Conservation (phyloP, 805 yeast species). For the Sporopachydermia lactativora region DNA sequence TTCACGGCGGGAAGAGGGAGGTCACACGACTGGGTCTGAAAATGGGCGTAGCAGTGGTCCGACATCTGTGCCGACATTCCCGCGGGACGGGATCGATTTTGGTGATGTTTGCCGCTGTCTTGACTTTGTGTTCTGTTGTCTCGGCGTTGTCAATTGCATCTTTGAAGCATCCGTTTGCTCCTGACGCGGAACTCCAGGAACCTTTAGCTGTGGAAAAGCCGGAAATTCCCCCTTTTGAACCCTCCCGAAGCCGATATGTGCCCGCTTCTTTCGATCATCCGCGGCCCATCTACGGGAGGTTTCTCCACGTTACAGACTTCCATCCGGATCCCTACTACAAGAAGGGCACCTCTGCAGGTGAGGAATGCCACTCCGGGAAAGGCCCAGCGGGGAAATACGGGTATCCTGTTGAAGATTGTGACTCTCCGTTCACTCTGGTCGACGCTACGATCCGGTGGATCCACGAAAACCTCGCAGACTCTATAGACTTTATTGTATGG, state of each 20-base stretch:
- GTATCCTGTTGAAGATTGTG: constrained; percentile 66
- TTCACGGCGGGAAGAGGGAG: too few species aligned
- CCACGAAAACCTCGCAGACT: constrained; percentile 42
- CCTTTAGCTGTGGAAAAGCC: too few species aligned
- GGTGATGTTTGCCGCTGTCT: too few species aligned
- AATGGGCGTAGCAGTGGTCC: too few species aligned
- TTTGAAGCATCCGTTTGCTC: too few species aligned
- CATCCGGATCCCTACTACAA: constrained; percentile 63
- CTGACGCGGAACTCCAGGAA: too few species aligned
- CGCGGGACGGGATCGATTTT: too few species aligned
- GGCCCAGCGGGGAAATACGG: constrained; percentile 54
- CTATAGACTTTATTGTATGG: constrained; percentile 75
- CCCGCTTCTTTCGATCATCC: neutral
- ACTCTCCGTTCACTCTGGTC: constrained; percentile 47
- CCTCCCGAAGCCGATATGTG: neutral
- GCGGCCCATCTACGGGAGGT: constrained; percentile 48
- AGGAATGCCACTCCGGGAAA: constrained; percentile 37
- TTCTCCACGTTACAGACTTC: constrained; percentile 52
- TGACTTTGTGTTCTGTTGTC: too few species aligned
- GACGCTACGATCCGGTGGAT: constrained; percentile 53
- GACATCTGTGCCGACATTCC: too few species aligned
- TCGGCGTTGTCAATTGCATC: too few species aligned
- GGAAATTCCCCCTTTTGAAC: neutral
- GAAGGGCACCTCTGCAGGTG: constrained; percentile 31
- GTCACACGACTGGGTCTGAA: too few species aligned